Evolutionary conservation across 441 rosid genomes (phyloP).

Genomic region (Populus hybrid): DNA sequence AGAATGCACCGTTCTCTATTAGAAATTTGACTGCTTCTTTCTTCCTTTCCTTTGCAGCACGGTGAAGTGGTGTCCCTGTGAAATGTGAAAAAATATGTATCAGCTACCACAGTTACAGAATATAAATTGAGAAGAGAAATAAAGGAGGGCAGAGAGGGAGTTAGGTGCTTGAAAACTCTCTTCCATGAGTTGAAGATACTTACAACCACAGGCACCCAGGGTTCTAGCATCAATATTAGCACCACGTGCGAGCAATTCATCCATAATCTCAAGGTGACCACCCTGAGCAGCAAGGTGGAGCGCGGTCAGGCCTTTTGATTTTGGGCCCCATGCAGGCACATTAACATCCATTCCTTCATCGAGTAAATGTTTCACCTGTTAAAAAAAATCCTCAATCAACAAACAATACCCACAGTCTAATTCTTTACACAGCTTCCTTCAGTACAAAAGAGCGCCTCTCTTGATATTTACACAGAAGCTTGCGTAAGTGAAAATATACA

Average conservation of each 20-base stretch:
- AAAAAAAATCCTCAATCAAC: slow-evolving; percentile 10
- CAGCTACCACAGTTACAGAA: not conserved
- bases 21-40: slow-evolving; percentile 72
- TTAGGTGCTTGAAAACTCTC: not conserved
- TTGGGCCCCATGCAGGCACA: slow-evolving; percentile 74
- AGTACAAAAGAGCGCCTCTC: not conserved
- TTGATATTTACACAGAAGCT: not conserved
- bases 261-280: slow-evolving; percentile 81
- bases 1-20: slow-evolving; percentile 75
- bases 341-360: slow-evolving; percentile 75
- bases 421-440: not conserved
- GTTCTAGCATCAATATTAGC: slow-evolving; percentile 87
- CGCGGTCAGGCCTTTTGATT: slow-evolving; percentile 74
- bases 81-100: not conserved
- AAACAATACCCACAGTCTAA: not conserved
- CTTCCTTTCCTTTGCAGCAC: slow-evolving; percentile 77
- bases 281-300: slow-evolving; percentile 96
- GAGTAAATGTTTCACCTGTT: slow-evolving; percentile 62
- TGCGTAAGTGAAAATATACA: too few species aligned
- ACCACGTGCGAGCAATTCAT: slow-evolving; percentile 79
- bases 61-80: slow-evolving; percentile 87
- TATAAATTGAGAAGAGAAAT: not conserved
- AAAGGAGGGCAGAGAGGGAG: not conserved
- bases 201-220: slow-evolving; percentile 86
- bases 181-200: slow-evolving; percentile 21